Percentiles rank a stretch among this genome's conserved stretches.
phyloP scores from a whole-genome alignment of 2,329 filamentous ascomycete species.

The Lasiodiplodia theobromae region DNA sequence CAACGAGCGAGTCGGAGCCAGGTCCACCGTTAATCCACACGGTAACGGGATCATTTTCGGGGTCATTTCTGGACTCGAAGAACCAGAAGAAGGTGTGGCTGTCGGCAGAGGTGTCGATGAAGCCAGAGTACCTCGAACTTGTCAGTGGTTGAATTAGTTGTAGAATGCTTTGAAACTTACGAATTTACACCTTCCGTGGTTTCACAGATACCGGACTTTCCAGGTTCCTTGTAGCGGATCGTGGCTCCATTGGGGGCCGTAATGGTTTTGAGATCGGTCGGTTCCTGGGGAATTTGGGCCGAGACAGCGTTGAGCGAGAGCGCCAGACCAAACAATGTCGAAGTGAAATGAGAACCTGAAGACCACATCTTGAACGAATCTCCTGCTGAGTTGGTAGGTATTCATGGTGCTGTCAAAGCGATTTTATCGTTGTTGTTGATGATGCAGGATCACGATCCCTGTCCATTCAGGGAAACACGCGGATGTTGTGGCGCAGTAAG shows the following conservation, averaged over 20 bases:
- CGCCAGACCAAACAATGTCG: not conserved
- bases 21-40: conserved; percentile 54
- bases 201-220: conserved; percentile 54
- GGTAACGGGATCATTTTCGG: conserved; percentile 62
- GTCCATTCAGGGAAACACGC: not conserved
- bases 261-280: conserved; percentile 48
- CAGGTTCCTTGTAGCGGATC: conserved; percentile 56
- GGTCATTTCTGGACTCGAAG: conserved; percentile 65
- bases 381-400: not conserved
- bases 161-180: conserved; percentile 32
- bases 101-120: conserved; percentile 16
- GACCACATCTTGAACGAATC: not conserved
- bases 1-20: conserved; percentile 20
- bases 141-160: not conserved
- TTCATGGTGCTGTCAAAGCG: not conserved
- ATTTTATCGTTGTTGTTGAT: not conserved
- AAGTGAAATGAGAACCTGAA: not conserved
- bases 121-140: conserved; percentile 16
- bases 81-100: conserved; percentile 68
- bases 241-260: conserved; percentile 48
- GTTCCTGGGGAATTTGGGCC: conserved; percentile 42
- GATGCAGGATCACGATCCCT: not conserved
- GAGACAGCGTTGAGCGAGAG: not conserved
- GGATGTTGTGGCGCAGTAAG: not conserved
- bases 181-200: conserved; percentile 44